Base-by-base conservation (phyloP, 2,329 filamentous ascomycete genomes). In the Rutstroemia sydowiana region DNA sequence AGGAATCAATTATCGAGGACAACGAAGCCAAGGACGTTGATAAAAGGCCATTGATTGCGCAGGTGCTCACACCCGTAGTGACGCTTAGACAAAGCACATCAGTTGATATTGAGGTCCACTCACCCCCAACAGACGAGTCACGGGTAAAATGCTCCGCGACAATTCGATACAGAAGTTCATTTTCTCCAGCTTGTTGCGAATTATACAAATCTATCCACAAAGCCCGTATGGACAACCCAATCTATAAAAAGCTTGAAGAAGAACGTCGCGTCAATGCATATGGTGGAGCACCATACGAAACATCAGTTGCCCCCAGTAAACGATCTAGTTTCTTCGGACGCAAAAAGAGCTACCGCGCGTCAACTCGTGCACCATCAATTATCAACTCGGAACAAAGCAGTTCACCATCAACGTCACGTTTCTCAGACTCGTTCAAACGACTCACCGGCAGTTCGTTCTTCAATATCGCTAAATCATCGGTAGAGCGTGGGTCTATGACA, bases 21-120 rank as follows among this genome's bases (percentile, higher is more conserved):
- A n/a, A 16, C 16, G 51, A 52, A 16, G 51, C 16, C 13, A 39
- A 40, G 9, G 42, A 31, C 26, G 10, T 11, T 13, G 69, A 63
- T 13, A 69, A 72, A 47, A 61, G 59, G 32, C 79, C 79, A 3
- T 67, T 84, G 18, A 71, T 85, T 40, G 87, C 85, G 5, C 79
- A 96, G 31, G 89, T 95, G 64, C 80, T 98, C 39, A 97, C 92
- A 0, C 93, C 93, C 0, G 75, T 95, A 34, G 92, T 97, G 7
- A 86, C 91, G 59, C 83, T 97, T 55, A 82, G 92, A 57, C 86
- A 92, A 63, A 93, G 91, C 62, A 98, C 90, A 20, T 88, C 87
- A 3, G 80, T 98, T 30, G 93, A 98, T 66, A 88, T 98, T 49
- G 93, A 95, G 59, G 88, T 98, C 58, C 86, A 90, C 45, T 96